Evolutionary conservation across 2,329 filamentous ascomycete species (phyloP).

Genomic region (Annulohypoxylon truncatum): DNA sequence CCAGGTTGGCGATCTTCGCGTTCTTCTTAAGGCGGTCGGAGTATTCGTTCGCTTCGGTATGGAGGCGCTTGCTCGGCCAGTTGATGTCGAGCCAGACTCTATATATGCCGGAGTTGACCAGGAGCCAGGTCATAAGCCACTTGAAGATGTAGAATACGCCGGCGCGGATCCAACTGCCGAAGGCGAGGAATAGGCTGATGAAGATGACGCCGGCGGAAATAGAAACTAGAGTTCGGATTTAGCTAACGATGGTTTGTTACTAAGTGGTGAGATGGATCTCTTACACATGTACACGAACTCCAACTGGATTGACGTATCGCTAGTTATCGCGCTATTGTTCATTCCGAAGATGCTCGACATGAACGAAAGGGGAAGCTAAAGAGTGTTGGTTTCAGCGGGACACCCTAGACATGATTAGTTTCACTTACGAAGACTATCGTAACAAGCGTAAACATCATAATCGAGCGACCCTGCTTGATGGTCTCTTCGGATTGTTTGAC

Average conservation of each 20-base stretch:
- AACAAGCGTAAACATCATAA: constrained; percentile 60
- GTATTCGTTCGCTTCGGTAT: not conserved
- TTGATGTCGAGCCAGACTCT: constrained; percentile 12
- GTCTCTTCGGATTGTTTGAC: constrained; percentile 55
- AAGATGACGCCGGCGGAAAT: constrained; percentile 45
- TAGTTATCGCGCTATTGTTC: constrained; percentile 48
- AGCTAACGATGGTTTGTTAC: not conserved
- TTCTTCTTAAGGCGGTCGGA: constrained; percentile 9
- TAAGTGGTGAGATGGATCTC: constrained; percentile 3
- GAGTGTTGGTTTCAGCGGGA: not conserved
- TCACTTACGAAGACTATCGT: constrained; percentile 59
- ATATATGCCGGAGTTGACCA: constrained; percentile 22
- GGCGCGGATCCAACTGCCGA: constrained; percentile 34
- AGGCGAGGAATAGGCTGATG: constrained; percentile 43
- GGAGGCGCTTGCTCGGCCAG: constrained; percentile 9
- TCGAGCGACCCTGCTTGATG: constrained; percentile 56
- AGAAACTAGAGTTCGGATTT: constrained; percentile 34
- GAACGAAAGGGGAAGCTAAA: constrained; percentile 54
- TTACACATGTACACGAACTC: constrained; percentile 45
- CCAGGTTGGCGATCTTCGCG: not conserved
- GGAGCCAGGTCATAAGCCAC: not conserved
- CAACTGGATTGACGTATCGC: constrained; percentile 19
- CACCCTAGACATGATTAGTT: no score
- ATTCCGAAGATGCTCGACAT: constrained; percentile 55
- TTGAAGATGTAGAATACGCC: constrained; percentile 26